Conservation (phyloP, 805 yeast genomes). For the Grigorovia transvaalensis region DNA sequence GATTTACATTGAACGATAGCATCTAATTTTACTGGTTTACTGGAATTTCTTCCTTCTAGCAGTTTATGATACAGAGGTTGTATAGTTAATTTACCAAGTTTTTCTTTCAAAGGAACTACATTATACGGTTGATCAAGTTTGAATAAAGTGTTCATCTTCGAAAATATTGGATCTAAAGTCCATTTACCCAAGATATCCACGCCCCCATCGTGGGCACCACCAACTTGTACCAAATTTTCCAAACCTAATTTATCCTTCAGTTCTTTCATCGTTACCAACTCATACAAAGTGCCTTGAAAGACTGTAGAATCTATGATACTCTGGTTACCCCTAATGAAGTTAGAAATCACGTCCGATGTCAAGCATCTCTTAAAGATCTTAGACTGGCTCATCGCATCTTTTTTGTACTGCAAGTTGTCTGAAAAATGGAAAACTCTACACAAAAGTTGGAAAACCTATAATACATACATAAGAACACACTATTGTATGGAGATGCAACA, state of each 20-base stretch:
- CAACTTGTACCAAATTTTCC: constrained; percentile 16
- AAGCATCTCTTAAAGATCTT: background rate
- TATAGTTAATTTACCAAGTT: constrained; percentile 10
- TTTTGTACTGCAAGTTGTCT: background rate
- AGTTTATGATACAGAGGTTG: constrained; percentile 16
- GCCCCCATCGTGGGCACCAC: constrained; percentile 29
- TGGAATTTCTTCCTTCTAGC: background rate
- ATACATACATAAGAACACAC: background rate
- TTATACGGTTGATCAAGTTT: background rate
- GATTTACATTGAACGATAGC: constrained; percentile 28
- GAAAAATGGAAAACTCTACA: background rate
- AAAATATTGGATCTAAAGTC: constrained; percentile 13
- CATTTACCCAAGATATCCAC: constrained; percentile 25
- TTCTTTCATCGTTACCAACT: constrained; percentile 25
- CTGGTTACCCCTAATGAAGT: constrained; percentile 12
- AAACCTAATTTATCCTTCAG: constrained; percentile 19
- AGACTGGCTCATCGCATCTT: background rate
- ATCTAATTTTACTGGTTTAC: constrained; percentile 7
- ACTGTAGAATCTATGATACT: constrained; percentile 20
- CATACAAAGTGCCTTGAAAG: constrained; percentile 28
- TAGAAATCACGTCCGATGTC: background rate
- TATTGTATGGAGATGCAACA: background rate
- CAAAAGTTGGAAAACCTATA: no score
- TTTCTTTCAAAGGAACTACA: constrained; percentile 11
- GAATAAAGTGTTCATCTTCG: constrained; percentile 3